Evolutionary conservation across 257 asterid species (phyloP).

Genomic region (Przewalskia tangutica): DNA sequence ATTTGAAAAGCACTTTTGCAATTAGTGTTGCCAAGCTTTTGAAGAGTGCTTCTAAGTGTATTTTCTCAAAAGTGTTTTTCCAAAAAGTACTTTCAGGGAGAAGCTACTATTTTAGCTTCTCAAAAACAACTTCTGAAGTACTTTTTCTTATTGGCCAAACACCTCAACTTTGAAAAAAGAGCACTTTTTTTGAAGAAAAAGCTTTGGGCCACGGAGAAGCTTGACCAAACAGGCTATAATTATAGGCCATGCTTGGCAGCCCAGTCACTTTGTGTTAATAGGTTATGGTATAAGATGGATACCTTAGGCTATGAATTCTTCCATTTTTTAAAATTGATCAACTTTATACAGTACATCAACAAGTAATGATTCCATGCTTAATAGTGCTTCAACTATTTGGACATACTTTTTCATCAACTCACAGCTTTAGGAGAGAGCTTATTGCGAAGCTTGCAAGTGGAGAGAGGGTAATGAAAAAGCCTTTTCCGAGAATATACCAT

Average conservation of each 20-base stretch:
- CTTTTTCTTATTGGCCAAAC: no score
- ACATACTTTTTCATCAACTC: not conserved
- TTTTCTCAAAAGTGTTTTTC: no score
- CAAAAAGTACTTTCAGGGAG: no score
- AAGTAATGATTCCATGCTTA: not conserved
- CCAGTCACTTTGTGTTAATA: not conserved
- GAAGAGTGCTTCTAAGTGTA: no score
- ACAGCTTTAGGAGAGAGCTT: not conserved
- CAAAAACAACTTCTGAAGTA: no score
- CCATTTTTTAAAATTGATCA: not conserved
- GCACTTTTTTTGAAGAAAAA: no score
- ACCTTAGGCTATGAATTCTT: not conserved
- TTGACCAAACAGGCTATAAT: no score
- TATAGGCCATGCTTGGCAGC: not conserved
- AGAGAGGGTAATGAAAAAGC: not conserved
- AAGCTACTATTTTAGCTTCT: no score
- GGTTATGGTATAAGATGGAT: not conserved
- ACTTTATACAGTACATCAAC: conserved; percentile 16
- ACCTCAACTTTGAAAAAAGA: no score
- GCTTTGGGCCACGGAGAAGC: no score
- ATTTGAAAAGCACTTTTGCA: no score
- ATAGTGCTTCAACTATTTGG: not conserved
- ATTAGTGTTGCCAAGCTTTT: no score
- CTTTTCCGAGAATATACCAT: not conserved
- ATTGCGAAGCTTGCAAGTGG: not conserved